Percentiles rank a stretch among this genome's conserved stretches.
Evolutionary conservation across 2,329 filamentous ascomycete species (phyloP).

Genomic region (Lasiodiplodia theobromae): DNA sequence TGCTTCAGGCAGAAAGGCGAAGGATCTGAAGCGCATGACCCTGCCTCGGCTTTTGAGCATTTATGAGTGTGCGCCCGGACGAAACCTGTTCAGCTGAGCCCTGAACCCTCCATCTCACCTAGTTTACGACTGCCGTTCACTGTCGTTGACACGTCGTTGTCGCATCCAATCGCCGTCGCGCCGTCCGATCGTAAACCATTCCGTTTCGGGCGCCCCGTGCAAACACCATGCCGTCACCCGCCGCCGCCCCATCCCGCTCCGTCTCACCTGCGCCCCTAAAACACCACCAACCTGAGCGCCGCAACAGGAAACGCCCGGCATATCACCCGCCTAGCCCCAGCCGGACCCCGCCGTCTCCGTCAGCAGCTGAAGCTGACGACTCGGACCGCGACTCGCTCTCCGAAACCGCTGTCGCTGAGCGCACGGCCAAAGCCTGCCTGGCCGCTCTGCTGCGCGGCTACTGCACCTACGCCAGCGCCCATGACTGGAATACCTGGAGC

Average conservation of each 20-base stretch:
- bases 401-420: conserved; percentile 11
- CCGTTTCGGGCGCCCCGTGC: not conserved
- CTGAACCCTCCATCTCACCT: not conserved
- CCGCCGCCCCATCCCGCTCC: not conserved
- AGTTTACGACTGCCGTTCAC: not conserved
- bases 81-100: not conserved
- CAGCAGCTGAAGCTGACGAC: not conserved
- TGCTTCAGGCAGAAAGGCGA: not conserved
- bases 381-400: not conserved
- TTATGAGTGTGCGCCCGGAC: conserved; percentile 14
- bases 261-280: not conserved
- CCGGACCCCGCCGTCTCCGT: not conserved
- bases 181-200: conserved; percentile 15
- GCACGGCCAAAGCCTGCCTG: not conserved
- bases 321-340: conserved; percentile 5
- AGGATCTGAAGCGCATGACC: conserved; percentile 1
- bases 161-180: not conserved
- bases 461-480: not conserved
- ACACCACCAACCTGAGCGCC: not conserved
- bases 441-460: conserved; percentile 13
- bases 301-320: not conserved
- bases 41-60: not conserved
- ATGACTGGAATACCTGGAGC: conserved; percentile 3
- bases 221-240: conserved; percentile 1
- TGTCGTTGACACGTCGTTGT: not conserved